Evolutionary conservation across 768 basidiomycete species (phyloP).

Genomic region (Trametes meyenii): DNA sequence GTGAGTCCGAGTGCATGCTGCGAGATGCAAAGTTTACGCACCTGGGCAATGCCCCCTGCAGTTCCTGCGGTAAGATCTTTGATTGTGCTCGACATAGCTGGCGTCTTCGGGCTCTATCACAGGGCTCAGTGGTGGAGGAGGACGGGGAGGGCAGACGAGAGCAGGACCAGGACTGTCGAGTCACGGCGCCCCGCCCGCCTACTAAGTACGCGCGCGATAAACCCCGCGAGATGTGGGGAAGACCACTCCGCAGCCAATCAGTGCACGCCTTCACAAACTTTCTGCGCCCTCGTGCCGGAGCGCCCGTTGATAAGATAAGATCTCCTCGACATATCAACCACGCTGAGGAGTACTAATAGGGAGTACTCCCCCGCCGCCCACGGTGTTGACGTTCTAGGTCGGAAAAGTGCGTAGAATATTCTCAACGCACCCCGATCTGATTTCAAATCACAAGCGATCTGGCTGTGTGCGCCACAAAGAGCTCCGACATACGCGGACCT

Average conservation of each 20-base stretch:
- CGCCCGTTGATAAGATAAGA: slow-evolving; percentile 33
- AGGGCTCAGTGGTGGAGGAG: background rate
- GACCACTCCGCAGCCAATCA: slow-evolving; percentile 24
- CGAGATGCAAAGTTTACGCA: slow-evolving; percentile 29
- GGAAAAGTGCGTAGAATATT: no score
- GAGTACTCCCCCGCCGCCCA: background rate
- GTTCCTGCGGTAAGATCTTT: slow-evolving; percentile 92
- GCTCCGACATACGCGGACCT: no score
- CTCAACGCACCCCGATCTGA: no score
- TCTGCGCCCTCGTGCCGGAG: slow-evolving; percentile 8
- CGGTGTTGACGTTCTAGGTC: no score
- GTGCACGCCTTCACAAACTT: slow-evolving; percentile 18
- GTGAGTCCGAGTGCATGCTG: slow-evolving; percentile 17
- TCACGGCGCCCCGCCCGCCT: slow-evolving; percentile 10
- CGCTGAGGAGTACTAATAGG: no score
- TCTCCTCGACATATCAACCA: slow-evolving; percentile 9
- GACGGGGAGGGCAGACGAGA: slow-evolving; percentile 5
- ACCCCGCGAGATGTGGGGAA: slow-evolving; percentile 14
- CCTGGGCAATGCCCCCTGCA: slow-evolving; percentile 90
- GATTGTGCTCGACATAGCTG: slow-evolving; percentile 58
- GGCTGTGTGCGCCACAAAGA: no score
- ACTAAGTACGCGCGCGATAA: slow-evolving; percentile 12
- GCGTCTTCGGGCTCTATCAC: background rate
- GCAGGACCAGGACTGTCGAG: slow-evolving; percentile 16
- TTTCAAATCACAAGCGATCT: no score